phyloP scores from a whole-genome alignment of 768 basidiomycete genomes.

The Phaeotremella skinneri region DNA sequence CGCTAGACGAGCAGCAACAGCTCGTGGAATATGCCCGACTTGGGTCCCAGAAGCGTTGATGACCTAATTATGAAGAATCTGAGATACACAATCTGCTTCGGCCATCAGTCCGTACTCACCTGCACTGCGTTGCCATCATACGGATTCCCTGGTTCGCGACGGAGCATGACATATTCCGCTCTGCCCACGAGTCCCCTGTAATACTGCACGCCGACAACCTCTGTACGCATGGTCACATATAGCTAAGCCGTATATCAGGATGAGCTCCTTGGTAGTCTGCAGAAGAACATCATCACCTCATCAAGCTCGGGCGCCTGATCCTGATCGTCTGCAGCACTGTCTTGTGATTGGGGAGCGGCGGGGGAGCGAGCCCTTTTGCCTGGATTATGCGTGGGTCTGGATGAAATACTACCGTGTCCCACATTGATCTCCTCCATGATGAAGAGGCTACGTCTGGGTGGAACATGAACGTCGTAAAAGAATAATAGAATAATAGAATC shows the following conservation, averaged over 20 bases:
- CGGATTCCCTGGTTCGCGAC: conserved; percentile 31
- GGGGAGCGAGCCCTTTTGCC: neutral
- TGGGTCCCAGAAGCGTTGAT: conserved; percentile 69
- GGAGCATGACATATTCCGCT: conserved; percentile 62
- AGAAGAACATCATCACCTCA: conserved; percentile 22
- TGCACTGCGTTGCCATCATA: conserved; percentile 58
- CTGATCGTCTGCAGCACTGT: neutral
- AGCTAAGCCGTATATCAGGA: conserved; percentile 52
- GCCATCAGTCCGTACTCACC: conserved; percentile 17
- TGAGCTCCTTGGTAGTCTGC: neutral
- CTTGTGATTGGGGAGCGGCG: neutral
- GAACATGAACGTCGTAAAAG: no score
- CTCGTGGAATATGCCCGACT: conserved; percentile 76
- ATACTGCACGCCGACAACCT: conserved; percentile 80
- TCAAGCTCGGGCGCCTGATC: conserved; percentile 20
- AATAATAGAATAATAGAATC: no score
- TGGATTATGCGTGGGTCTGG: neutral
- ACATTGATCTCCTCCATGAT: no score
- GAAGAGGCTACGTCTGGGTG: no score
- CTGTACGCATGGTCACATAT: conserved; percentile 61
- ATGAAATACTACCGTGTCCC: no score
- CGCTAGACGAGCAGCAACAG: conserved; percentile 62
- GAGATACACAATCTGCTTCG: neutral
- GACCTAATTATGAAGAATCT: conserved; percentile 66
- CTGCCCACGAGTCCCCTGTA: conserved; percentile 75